These are phyloP conservation scores for Myriosclerotinia scirpicola DNA, from an alignment of 2,329 filamentous ascomycete species.

Conservation along the genomic window DNA sequence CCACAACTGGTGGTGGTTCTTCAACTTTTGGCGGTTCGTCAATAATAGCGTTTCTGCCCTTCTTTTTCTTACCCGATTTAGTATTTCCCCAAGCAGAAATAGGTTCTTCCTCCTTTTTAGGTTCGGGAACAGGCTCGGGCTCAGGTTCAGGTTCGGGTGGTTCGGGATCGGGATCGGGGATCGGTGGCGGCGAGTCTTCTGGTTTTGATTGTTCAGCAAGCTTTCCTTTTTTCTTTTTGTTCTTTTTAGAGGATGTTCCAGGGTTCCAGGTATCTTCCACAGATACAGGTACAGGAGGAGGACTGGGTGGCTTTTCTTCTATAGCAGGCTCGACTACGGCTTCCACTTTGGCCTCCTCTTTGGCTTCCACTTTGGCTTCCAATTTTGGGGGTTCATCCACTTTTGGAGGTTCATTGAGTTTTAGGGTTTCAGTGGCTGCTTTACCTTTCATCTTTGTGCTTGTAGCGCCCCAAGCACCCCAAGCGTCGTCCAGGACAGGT, in stretches of 20 bases:
- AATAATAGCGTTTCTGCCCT: slow-evolving; percentile 51
- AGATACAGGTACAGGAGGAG: not conserved
- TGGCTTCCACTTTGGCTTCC: slow-evolving; percentile 29
- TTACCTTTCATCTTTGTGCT: slow-evolving; percentile 49
- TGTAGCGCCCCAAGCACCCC: slow-evolving; percentile 51
- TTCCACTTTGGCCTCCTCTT: slow-evolving; percentile 26
- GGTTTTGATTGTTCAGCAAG: slow-evolving; percentile 35
- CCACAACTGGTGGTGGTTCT: slow-evolving; percentile 43
- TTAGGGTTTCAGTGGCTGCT: slow-evolving; percentile 35
- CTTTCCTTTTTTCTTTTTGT: slow-evolving; percentile 46
- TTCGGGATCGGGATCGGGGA: slow-evolving; percentile 15
- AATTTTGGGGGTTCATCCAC: slow-evolving; percentile 25
- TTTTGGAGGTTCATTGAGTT: slow-evolving; percentile 25
- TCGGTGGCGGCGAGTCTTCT: slow-evolving; percentile 31
- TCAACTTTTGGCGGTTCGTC: slow-evolving; percentile 46
- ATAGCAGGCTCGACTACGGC: slow-evolving; percentile 46
- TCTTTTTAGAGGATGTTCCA: slow-evolving; percentile 50
- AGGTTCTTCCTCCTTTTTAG: slow-evolving; percentile 25
- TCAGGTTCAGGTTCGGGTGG: slow-evolving; percentile 43
- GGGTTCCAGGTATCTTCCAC: slow-evolving; percentile 39
- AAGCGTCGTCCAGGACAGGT: slow-evolving; percentile 46
- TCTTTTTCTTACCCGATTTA: slow-evolving; percentile 44
- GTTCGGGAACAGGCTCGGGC: slow-evolving; percentile 28
- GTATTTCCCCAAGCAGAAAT: slow-evolving; percentile 27
- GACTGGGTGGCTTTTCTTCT: slow-evolving; percentile 36